Base-by-base conservation (phyloP, 208 protist species). In the Trypanosoma brucei region DNA sequence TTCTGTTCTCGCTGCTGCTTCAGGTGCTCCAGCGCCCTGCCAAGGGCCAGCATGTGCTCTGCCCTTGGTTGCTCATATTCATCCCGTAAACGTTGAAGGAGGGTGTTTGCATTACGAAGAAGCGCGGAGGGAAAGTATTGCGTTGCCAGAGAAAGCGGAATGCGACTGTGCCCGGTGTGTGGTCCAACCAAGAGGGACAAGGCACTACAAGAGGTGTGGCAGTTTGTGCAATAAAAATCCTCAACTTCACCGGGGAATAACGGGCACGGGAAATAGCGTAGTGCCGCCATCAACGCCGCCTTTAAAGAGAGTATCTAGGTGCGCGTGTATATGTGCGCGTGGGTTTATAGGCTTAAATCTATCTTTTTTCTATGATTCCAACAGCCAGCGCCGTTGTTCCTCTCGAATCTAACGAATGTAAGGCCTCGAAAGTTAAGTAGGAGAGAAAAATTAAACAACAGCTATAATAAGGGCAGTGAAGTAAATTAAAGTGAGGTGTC, bases 141-240 rank as follows among this genome's bases (percentile, higher is more conserved):
- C 37, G 55, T 45, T 5, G 84, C 84, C n/a, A 83, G 72, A 3
- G 34, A 35, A 6, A 91, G 60, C 2, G 83, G 72, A 0, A 88
- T 70, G 44, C 81, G 72, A 62, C 71, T 72, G 75, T 94, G 88
- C 34, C 59, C 72, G 0, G 79, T 83, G 69, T 94, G 88, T 7
- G 77, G 69, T n/a, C 88, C 88, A 6, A 84, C 83, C 22, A 92
- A 62, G 3, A 92, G 62, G 6, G 72, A 56, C 35, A 83, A 62
- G 13, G 61, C 71, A 49, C 76, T 88, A 59, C 82, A 86, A 0
- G 71, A 66, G 8, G 53, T 59, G 31, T 86, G 76, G 59, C 88
- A 94, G 49, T 55, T 55, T 33, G 73, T 64, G 59, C 88, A 94
- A 67, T 86, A 94, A 66, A 84, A 81, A 30, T 75, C 65, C 49